Evolutionary conservation across 805 yeast species (phyloP).

Genomic region (Wickerhamomyces canadensis): DNA sequence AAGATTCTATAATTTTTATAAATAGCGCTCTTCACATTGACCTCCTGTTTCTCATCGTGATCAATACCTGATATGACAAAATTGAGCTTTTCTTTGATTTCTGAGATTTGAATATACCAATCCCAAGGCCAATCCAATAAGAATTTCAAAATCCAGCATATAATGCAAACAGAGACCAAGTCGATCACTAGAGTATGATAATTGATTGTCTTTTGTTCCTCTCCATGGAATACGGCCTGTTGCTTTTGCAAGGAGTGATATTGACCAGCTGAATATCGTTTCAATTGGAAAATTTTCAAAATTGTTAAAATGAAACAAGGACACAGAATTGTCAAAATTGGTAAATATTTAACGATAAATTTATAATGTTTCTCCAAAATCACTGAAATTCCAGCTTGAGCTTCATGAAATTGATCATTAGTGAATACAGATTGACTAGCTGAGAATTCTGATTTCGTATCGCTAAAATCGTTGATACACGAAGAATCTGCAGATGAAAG

Average conservation of each 20-base stretch:
- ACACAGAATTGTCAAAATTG: slow-evolving; percentile 15
- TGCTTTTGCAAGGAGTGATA: too few species aligned
- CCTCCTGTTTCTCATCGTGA: neutral
- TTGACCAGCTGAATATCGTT: too few species aligned
- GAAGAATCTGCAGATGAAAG: too few species aligned
- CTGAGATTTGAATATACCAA: slow-evolving; percentile 29
- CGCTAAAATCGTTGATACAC: neutral
- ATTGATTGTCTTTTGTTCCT: too few species aligned
- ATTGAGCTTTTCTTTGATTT: slow-evolving; percentile 9
- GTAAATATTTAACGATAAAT: slow-evolving; percentile 11
- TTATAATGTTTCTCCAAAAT: slow-evolving; percentile 10
- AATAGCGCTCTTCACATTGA: slow-evolving; percentile 1
- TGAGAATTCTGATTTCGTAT: neutral
- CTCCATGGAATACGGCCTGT: too few species aligned
- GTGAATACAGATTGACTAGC: neutral
- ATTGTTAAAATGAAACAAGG: slow-evolving; percentile 13
- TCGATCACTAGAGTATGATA: slow-evolving; percentile 26
- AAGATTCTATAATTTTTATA: slow-evolving; percentile 4
- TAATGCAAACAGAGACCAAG: slow-evolving; percentile 26
- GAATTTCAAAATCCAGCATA: slow-evolving; percentile 31
- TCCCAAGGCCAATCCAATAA: slow-evolving; percentile 38
- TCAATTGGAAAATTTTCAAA: slow-evolving; percentile 7
- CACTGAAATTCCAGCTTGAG: slow-evolving; percentile 5
- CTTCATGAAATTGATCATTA: neutral
- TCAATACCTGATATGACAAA: slow-evolving; percentile 3